These are phyloP conservation scores for Amborella trichopoda DNA, from an alignment of 164 flowering plant genomes.

Conservation along the genomic window DNA sequence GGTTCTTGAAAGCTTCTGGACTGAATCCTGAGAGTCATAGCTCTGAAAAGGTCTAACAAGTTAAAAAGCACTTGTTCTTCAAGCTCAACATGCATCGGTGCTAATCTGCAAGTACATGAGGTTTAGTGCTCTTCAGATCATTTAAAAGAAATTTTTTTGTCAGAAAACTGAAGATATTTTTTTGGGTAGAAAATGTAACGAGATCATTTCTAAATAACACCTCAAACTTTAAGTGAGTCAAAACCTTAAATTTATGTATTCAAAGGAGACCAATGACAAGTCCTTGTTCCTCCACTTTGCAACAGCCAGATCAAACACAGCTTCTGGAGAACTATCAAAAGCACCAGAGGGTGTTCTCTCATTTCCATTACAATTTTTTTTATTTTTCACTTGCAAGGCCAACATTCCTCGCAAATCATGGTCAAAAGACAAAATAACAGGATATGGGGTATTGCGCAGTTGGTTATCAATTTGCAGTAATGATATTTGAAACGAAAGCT, in stretches of 20 bases:
- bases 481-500: conserved; percentile 44
- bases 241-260: conserved; percentile 73
- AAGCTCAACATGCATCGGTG: conserved; percentile 66
- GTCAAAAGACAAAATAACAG: conserved; percentile 73
- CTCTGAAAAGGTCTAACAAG: conserved; percentile 43
- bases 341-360: conserved; percentile 16
- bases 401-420: conserved; percentile 27
- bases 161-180: no score
- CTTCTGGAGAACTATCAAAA: conserved; percentile 34
- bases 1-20: conserved; percentile 16
- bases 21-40: conserved; percentile 33
- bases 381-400: conserved; percentile 16
- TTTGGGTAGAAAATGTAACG: no score
- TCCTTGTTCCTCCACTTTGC: conserved; percentile 85
- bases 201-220: no score
- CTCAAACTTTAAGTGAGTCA: no score
- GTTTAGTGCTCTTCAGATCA: background rate
- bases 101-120: conserved; percentile 45
- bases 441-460: conserved; percentile 53
- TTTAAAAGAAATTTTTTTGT: background rate
- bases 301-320: conserved; percentile 41
- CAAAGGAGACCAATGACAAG: conserved; percentile 58
- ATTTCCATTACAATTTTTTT: conserved; percentile 22
- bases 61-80: conserved; percentile 70
- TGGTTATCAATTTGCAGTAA: conserved; percentile 90